Conservation (phyloP, 768 basidiomycete species). For the Leccinum subtestaceum region DNA sequence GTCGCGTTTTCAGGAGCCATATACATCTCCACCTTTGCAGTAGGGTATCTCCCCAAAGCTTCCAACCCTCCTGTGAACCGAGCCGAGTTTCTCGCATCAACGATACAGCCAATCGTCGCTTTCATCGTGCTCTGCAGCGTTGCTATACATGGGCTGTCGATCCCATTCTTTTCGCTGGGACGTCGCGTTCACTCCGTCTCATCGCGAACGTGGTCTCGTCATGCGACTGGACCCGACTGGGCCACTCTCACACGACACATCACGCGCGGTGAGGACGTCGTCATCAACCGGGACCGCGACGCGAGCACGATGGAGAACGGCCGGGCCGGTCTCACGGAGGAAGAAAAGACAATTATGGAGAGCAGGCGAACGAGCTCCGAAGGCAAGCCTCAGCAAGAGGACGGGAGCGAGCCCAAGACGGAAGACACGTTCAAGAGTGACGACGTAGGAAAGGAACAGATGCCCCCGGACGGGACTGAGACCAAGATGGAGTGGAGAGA, state of each 20-base stretch:
- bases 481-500: slow-evolving; percentile 61
- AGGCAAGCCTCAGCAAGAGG: slow-evolving; percentile 4
- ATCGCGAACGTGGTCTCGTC: slow-evolving; percentile 89
- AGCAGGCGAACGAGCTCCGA: slow-evolving; percentile 25
- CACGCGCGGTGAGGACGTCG: slow-evolving; percentile 68
- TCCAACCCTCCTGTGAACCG: slow-evolving; percentile 50
- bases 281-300: slow-evolving; percentile 77
- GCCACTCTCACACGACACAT: slow-evolving; percentile 72
- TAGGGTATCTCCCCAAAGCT: slow-evolving; percentile 51
- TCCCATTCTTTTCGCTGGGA: slow-evolving; percentile 91
- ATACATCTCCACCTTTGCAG: slow-evolving; percentile 87
- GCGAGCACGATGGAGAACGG: slow-evolving; percentile 50
- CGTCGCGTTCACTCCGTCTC: slow-evolving; percentile 75
- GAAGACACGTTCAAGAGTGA: slow-evolving; percentile 14
- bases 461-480: slow-evolving; percentile 45
- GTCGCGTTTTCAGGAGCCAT: slow-evolving; percentile 59
- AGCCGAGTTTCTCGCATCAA: slow-evolving; percentile 60
- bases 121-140: slow-evolving; percentile 95
- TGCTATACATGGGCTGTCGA: slow-evolving; percentile 84
- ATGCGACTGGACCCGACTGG: slow-evolving; percentile 78
- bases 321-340: slow-evolving; percentile 29
- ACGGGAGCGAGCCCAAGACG: slow-evolving; percentile 4
- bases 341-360: slow-evolving; percentile 27
- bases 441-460: slow-evolving; percentile 32
- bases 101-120: slow-evolving; percentile 90